Percentiles rank a stretch among this genome's conserved stretches.
phyloP scores from a whole-genome alignment of 1,284 basidiomycete species.

The Leccinum griseonigrum region DNA sequence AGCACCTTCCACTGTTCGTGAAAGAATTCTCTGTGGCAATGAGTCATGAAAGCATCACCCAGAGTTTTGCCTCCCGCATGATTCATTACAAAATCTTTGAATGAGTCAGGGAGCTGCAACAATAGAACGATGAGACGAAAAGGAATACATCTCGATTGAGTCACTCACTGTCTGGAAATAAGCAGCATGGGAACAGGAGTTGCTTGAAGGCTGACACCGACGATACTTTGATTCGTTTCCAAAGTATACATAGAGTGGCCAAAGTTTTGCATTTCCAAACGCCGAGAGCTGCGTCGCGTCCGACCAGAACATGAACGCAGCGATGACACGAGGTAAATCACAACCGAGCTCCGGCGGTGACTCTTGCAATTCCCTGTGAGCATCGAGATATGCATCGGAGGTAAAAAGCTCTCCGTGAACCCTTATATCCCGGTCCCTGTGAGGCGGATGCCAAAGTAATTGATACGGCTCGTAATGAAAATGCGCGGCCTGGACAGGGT shows the following conservation, averaged over 20 bases:
- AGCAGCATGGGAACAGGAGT: neutral
- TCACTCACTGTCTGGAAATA: neutral
- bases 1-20: neutral
- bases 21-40: neutral
- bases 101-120: neutral
- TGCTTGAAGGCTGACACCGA: neutral
- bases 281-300: neutral
- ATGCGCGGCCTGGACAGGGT: neutral
- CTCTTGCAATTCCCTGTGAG: neutral
- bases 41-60: neutral
- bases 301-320: neutral
- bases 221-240: neutral
- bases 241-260: neutral
- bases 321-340: neutral
- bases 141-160: too few relatives aligned
- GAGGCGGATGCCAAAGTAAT: neutral
- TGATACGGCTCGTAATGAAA: neutral
- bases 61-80: neutral
- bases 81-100: neutral
- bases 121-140: neutral
- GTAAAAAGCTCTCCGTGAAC: neutral
- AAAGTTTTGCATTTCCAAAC: neutral
- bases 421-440: neutral
- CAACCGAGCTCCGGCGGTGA: neutral
- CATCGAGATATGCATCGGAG: neutral